Evolutionary conservation across 2,329 filamentous ascomycete species (phyloP).

Genomic region (Penicillium occitanis): DNA sequence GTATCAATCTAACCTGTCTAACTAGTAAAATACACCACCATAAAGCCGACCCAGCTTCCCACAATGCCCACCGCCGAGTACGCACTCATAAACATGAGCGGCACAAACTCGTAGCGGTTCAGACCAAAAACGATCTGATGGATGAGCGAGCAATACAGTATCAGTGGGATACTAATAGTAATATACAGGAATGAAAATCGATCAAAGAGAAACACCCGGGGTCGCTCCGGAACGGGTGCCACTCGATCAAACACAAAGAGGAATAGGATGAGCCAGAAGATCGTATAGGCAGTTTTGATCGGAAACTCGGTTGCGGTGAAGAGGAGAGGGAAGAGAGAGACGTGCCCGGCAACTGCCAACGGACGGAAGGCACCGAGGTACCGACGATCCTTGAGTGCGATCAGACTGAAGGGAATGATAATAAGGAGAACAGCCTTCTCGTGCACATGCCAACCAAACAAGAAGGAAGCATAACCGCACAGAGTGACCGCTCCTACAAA

Average conservation of each 20-base stretch:
- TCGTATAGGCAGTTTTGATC: constrained; percentile 88
- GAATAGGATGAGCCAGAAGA: constrained; percentile 87
- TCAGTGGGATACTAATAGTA: constrained; percentile 81
- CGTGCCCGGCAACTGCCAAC: constrained; percentile 87
- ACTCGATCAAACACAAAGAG: constrained; percentile 82
- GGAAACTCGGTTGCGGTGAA: constrained; percentile 93
- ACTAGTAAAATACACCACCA: constrained; percentile 81
- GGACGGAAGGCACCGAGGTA: constrained; percentile 91
- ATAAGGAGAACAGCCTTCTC: constrained; percentile 95
- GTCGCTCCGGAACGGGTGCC: constrained; percentile 75
- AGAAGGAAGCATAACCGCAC: constrained; percentile 92
- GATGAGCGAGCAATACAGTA: constrained; percentile 81
- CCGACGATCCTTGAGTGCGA: constrained; percentile 84
- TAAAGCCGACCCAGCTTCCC: constrained; percentile 91
- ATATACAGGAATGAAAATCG: constrained; percentile 89
- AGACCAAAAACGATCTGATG: constrained; percentile 82
- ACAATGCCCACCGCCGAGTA: constrained; percentile 94
- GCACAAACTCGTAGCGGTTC: constrained; percentile 75
- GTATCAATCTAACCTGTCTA: constrained; percentile 22
- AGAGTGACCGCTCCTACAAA: constrained; percentile 89
- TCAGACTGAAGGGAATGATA: constrained; percentile 90
- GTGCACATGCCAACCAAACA: constrained; percentile 98
- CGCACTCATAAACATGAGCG: constrained; percentile 94
- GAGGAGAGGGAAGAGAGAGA: constrained; percentile 89
- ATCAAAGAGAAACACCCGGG: constrained; percentile 86